phyloP scores from a whole-genome alignment of 352 stramenopile genomes.

The Globisporangium ultimum region DNA sequence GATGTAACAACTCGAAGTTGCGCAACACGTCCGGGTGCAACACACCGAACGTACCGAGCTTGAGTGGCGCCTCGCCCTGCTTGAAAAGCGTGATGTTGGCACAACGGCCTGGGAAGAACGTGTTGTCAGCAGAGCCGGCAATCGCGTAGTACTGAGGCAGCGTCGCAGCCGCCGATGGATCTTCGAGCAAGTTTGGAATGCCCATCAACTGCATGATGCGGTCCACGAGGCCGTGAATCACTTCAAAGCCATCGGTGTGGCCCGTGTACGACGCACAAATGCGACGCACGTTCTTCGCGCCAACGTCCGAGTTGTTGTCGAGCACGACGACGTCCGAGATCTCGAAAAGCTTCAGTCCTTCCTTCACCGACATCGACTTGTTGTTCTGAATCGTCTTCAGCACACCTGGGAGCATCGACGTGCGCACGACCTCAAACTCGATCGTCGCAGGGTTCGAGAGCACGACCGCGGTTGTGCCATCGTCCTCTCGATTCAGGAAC shows the following conservation, averaged over 20 bases:
- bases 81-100: slow-evolving; percentile 92
- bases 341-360: slow-evolving; percentile 99
- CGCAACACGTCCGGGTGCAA: slow-evolving; percentile 97
- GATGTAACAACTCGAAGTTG: slow-evolving; percentile 98
- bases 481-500: slow-evolving; percentile 85
- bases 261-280: slow-evolving; percentile 97
- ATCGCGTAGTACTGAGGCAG: slow-evolving; percentile 86
- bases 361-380: slow-evolving; percentile 95
- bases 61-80: slow-evolving; percentile 52
- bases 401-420: slow-evolving; percentile 96
- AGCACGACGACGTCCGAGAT: slow-evolving; percentile 98
- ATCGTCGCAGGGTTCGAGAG: slow-evolving; percentile 98
- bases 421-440: slow-evolving; percentile 99
- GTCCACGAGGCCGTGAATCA: slow-evolving; percentile 99
- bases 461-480: slow-evolving; percentile 88
- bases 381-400: slow-evolving; percentile 99
- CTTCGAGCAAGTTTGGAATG: slow-evolving; percentile 63
- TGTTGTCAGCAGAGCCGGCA: slow-evolving; percentile 52
- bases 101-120: slow-evolving; percentile 96
- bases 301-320: slow-evolving; percentile 91
- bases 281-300: slow-evolving; percentile 94
- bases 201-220: slow-evolving; percentile 98
- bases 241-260: slow-evolving; percentile 97
- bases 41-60: slow-evolving; percentile 97
- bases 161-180: slow-evolving; percentile 40